phyloP scores from a whole-genome alignment of 1,284 basidiomycete genomes.

The Rhodotorula sp. region DNA sequence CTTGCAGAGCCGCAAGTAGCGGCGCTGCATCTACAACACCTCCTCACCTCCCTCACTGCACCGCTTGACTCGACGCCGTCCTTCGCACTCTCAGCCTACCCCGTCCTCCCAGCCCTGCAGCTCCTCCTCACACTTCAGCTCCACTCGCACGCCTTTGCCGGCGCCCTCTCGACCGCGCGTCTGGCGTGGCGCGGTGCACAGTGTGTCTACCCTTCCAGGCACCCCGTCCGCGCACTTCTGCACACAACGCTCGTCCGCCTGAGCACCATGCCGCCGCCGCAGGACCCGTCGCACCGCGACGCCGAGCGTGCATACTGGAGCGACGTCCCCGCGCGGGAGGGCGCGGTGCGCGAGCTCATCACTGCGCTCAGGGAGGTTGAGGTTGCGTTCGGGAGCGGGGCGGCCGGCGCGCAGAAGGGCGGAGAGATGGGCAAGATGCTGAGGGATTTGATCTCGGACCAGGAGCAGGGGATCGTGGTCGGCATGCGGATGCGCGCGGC shows the following conservation, averaged over 20 bases:
- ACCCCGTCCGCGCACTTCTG: conserved; percentile 22
- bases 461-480: conserved; percentile 29
- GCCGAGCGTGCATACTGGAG: conserved; percentile 18
- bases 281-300: not conserved
- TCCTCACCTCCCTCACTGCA: conserved; percentile 5
- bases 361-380: conserved; percentile 16
- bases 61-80: conserved; percentile 1
- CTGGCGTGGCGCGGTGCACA: not conserved
- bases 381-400: conserved; percentile 15
- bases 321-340: not conserved
- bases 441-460: conserved; percentile 19
- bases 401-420: not conserved
- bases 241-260: conserved; percentile 19
- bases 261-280: conserved; percentile 12
- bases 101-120: conserved; percentile 8
- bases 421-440: conserved; percentile 24
- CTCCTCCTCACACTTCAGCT: conserved; percentile 24
- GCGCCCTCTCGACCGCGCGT: not conserved
- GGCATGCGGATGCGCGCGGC: conserved; percentile 9
- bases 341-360: not conserved
- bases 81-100: conserved; percentile 3
- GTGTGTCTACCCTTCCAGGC: conserved; percentile 2
- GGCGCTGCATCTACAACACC: conserved; percentile 1
- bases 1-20: conserved; percentile 6
- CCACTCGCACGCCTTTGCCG: not conserved